phyloP scores from a whole-genome alignment of 768 basidiomycete genomes.

The Amanita pseudoporphyria region DNA sequence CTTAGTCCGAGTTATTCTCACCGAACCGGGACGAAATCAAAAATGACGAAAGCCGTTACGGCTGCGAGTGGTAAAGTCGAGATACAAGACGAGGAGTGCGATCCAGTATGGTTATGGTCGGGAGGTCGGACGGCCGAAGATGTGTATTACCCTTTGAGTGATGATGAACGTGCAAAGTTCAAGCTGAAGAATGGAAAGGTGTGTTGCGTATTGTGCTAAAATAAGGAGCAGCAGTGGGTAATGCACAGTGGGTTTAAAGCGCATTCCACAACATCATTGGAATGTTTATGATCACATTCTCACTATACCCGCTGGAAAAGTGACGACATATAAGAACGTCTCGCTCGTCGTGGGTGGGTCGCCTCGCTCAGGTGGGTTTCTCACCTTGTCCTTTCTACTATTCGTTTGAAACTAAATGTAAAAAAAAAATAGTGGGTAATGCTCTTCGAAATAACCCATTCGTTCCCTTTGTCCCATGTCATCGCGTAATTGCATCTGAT shows the following conservation, averaged over 20 bases:
- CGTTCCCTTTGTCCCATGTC: constrained; percentile 58
- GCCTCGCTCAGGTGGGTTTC: constrained; percentile 51
- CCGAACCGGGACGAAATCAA: no score
- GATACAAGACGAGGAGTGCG: not conserved
- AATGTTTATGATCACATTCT: constrained; percentile 45
- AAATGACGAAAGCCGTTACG: no score
- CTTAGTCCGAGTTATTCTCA: no score
- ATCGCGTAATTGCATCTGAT: constrained; percentile 56
- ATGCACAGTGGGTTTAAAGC: constrained; percentile 37
- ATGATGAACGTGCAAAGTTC: not conserved
- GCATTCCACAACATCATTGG: constrained; percentile 46
- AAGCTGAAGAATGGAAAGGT: constrained; percentile 4
- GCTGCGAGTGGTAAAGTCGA: not conserved
- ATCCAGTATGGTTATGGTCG: not conserved
- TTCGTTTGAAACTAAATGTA: no score
- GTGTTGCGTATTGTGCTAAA: not conserved
- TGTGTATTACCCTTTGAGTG: not conserved
- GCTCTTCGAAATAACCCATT: constrained; percentile 61
- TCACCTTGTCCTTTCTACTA: not conserved
- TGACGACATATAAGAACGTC: constrained; percentile 50
- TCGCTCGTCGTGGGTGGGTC: constrained; percentile 45
- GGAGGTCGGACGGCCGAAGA: not conserved
- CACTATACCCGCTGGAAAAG: constrained; percentile 40
- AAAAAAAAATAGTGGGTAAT: constrained; percentile 38
- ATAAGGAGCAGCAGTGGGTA: not conserved